Evolutionary conservation across 2,329 filamentous ascomycete species (phyloP).

Genomic region (Drechslera avenae): DNA sequence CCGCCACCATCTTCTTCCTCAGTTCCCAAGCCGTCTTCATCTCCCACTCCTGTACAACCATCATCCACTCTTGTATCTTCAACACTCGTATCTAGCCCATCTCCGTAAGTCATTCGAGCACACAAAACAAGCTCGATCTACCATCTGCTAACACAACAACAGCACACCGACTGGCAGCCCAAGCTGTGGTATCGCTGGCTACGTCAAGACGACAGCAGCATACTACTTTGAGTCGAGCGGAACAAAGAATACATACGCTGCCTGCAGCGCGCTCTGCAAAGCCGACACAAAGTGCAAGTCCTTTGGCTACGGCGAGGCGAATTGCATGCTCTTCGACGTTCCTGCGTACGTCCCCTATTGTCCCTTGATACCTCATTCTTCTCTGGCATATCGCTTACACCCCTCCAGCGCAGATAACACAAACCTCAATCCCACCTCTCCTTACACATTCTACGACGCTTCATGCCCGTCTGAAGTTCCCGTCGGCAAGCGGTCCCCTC

Average conservation of each 20-base stretch:
- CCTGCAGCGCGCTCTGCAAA: conserved; percentile 39
- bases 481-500: conserved; percentile 32
- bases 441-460: conserved; percentile 43
- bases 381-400: neutral
- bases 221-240: conserved; percentile 44
- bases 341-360: conserved; percentile 26
- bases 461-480: conserved; percentile 36
- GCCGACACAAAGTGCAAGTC: conserved; percentile 40
- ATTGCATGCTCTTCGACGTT: conserved; percentile 43
- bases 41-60: conserved; percentile 13
- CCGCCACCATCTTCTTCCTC: conserved; percentile 15
- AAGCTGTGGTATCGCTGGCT: conserved; percentile 39
- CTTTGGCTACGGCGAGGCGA: conserved; percentile 42
- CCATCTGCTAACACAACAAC: conserved; percentile 3
- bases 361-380: neutral
- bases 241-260: conserved; percentile 39
- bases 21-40: conserved; percentile 12
- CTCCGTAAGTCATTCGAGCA: conserved; percentile 26
- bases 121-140: neutral
- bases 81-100: conserved; percentile 20
- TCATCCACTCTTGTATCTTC: conserved; percentile 21
- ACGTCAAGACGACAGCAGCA: conserved; percentile 37
- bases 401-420: conserved; percentile 33
- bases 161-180: conserved; percentile 25
- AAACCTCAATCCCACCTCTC: conserved; percentile 41